Evolutionary conservation across 2,329 filamentous ascomycete species (phyloP).

Genomic region (Pezicula carpinea): DNA sequence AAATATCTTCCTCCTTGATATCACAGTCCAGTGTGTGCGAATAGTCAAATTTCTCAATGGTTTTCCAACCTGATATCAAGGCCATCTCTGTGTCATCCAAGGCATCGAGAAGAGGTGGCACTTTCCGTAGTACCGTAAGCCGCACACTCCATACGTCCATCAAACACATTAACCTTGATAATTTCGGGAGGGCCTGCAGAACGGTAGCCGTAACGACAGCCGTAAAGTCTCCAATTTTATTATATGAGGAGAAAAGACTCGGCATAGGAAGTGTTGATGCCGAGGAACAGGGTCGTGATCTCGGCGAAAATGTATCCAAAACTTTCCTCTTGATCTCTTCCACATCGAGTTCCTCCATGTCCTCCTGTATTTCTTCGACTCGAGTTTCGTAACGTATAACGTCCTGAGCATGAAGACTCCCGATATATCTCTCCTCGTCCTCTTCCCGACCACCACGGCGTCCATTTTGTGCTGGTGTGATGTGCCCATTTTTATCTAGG

Average conservation of each 20-base stretch:
- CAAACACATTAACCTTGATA: constrained; percentile 69
- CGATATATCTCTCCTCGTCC: constrained; percentile 32
- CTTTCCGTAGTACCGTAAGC: constrained; percentile 66
- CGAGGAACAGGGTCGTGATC: constrained; percentile 47
- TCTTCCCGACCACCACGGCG: constrained; percentile 4
- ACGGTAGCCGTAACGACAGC: constrained; percentile 88
- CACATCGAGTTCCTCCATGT: constrained; percentile 66
- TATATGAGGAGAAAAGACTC: constrained; percentile 48
- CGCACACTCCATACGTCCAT: constrained; percentile 75
- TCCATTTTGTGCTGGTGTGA: constrained; percentile 4
- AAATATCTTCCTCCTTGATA: constrained; percentile 4
- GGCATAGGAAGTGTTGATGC: constrained; percentile 37
- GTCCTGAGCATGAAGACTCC: constrained; percentile 62
- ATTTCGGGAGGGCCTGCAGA: constrained; percentile 77
- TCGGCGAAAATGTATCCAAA: constrained; percentile 65
- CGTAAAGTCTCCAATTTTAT: constrained; percentile 81
- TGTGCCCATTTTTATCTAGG: constrained; percentile 1
- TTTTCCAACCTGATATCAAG: constrained; percentile 62
- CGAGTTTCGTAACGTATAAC: constrained; percentile 67
- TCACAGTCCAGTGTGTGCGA: constrained; percentile 3
- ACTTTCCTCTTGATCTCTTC: constrained; percentile 90
- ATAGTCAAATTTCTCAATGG: constrained; percentile 38
- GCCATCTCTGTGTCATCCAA: constrained; percentile 64
- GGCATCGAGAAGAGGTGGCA: constrained; percentile 63
- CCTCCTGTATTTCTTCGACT: constrained; percentile 66